A percentile compares a stretch with the other conserved stretches of the same genome.
Evolutionary conservation across 129 eudicot species (phyloP).

Genomic region (Silybum marianum): DNA sequence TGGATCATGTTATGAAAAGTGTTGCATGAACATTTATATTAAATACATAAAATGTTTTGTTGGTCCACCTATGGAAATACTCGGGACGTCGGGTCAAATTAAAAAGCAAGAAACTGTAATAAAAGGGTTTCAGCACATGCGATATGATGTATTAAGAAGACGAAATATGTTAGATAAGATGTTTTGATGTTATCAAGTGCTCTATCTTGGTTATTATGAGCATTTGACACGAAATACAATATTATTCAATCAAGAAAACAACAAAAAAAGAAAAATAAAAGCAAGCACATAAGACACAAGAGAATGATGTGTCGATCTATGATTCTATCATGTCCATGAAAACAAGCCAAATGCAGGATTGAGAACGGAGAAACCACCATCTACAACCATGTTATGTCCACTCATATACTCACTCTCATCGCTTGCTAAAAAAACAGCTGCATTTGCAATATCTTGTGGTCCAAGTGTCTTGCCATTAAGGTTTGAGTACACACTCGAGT

Average conservation of each 20-base stretch:
- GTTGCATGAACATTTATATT: no score
- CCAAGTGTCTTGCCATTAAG: constrained; percentile 33
- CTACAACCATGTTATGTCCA: constrained; percentile 48
- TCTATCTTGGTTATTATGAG: not conserved
- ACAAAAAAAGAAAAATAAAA: no score
- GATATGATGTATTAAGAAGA: no score
- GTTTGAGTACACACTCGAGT: constrained; percentile 24
- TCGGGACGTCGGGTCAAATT: no score
- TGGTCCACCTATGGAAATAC: no score
- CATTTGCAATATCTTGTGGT: constrained; percentile 42
- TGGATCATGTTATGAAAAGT: no score
- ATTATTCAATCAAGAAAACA: not conserved
- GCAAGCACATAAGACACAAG: not conserved
- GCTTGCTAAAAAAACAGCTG: constrained; percentile 45
- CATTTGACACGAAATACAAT: no score
- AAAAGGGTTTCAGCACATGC: no score
- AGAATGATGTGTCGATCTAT: not conserved
- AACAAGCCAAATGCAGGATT: constrained; percentile 35
- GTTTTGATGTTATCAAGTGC: not conserved
- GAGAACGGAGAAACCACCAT: constrained; percentile 44
- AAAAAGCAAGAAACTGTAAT: no score
- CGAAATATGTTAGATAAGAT: no score
- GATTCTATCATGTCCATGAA: not conserved
- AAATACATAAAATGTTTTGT: no score
- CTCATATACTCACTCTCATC: constrained; percentile 52